Conservation (phyloP, 768 basidiomycete genomes). For the Jaapia argillacea region DNA sequence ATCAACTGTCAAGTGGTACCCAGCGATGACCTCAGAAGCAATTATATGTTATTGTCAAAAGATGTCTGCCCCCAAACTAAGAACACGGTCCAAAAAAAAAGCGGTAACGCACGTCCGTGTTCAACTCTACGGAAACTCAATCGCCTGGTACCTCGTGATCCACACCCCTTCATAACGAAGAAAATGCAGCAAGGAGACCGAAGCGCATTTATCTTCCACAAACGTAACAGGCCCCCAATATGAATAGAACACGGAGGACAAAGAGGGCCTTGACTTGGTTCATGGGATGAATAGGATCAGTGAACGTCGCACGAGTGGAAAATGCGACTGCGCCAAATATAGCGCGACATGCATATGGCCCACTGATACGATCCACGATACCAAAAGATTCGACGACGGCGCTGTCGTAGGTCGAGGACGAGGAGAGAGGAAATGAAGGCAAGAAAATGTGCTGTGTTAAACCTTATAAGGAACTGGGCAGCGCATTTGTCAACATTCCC, state of each 20-base stretch:
- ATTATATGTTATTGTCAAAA: constrained; percentile 5
- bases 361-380: no score
- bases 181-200: constrained; percentile 31
- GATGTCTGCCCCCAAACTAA: constrained; percentile 65
- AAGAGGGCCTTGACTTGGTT: constrained; percentile 62
- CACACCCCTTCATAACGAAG: constrained; percentile 49
- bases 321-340: no score
- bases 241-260: constrained; percentile 14
- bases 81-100: constrained; percentile 28
- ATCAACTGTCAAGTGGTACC: no score
- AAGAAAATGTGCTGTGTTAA: no score
- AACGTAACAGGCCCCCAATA: constrained; percentile 62
- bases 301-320: no score
- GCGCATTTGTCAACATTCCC: no score
- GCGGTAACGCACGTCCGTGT: constrained; percentile 19
- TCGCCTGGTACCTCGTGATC: constrained; percentile 32
- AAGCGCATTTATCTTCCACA: constrained; percentile 47
- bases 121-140: constrained; percentile 58
- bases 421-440: no score
- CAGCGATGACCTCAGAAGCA: neutral
- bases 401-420: no score
- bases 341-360: no score
- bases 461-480: no score
- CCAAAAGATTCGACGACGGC: no score
- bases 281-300: no score